phyloP scores from a whole-genome alignment of 441 rosid genomes.

The Flueggea neowawraea region DNA sequence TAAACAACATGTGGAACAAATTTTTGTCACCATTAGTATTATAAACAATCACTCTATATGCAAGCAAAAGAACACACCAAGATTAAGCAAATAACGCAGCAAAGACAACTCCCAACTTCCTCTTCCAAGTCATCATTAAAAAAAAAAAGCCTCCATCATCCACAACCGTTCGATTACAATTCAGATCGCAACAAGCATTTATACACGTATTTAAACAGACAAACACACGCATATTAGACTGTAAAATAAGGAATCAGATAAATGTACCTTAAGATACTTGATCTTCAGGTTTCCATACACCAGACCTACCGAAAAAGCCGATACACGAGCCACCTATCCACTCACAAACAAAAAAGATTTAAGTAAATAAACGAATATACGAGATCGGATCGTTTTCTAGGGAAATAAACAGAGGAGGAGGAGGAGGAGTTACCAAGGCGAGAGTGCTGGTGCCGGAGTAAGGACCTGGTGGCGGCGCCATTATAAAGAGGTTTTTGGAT shows the following conservation, averaged over 20 bases:
- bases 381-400: neutral
- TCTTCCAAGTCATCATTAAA: too few species aligned
- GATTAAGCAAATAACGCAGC: too few species aligned
- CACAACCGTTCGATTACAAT: too few species aligned
- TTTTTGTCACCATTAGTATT: too few species aligned
- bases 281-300: constrained; percentile 64
- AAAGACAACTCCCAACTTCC: too few species aligned
- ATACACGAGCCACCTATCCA: constrained; percentile 63
- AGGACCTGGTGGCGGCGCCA: constrained; percentile 90
- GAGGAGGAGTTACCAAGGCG: constrained; percentile 55
- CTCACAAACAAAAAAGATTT: neutral
- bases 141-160: too few species aligned
- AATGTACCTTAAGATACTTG: constrained; percentile 55
- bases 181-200: too few species aligned
- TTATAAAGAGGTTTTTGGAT: constrained; percentile 8
- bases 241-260: neutral
- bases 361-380: neutral
- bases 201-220: too few species aligned
- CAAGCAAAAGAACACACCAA: too few species aligned
- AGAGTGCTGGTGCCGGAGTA: constrained; percentile 93
- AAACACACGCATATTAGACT: too few species aligned
- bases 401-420: constrained; percentile 5
- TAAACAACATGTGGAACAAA: too few species aligned
- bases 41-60: too few species aligned
- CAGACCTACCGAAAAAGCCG: constrained; percentile 63